Conservation (phyloP, 192 early-diverging fungal species). For the Linnemannia zychae region DNA sequence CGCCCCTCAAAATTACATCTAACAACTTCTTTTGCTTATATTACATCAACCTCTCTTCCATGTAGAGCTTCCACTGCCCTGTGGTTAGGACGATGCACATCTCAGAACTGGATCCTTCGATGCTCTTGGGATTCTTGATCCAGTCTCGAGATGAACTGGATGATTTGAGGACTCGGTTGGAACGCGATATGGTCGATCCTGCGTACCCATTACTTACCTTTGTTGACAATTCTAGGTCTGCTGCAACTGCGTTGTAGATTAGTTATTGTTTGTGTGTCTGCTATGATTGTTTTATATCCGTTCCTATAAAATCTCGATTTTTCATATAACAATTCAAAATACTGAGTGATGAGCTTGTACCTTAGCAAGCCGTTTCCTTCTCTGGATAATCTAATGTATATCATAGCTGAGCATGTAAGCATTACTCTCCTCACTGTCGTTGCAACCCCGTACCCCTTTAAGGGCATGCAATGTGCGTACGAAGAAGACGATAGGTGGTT, state of each 20-base stretch:
- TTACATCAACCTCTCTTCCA: background rate
- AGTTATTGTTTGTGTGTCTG: background rate
- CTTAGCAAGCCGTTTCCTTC: no score
- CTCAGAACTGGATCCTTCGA: constrained; percentile 53
- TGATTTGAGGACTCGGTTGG: constrained; percentile 16
- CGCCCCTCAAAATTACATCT: no score
- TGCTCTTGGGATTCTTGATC: constrained; percentile 55
- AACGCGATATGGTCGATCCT: constrained; percentile 11
- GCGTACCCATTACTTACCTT: constrained; percentile 25
- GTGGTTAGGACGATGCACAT: constrained; percentile 54
- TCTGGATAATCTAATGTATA: no score
- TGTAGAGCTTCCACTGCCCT: constrained; percentile 53
- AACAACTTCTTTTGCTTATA: no score
- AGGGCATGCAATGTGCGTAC: no score
- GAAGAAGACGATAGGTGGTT: no score
- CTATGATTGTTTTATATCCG: background rate
- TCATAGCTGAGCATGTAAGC: no score
- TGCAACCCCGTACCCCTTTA: no score
- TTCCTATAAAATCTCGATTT: background rate
- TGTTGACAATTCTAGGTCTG: background rate
- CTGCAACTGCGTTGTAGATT: background rate
- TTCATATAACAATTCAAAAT: no score
- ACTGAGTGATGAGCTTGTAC: no score
- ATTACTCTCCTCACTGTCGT: no score
- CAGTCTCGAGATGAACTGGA: constrained; percentile 41